Evolutionary conservation across 257 asterid genomes (phyloP).

Genomic region (Cruciata laevipes): DNA sequence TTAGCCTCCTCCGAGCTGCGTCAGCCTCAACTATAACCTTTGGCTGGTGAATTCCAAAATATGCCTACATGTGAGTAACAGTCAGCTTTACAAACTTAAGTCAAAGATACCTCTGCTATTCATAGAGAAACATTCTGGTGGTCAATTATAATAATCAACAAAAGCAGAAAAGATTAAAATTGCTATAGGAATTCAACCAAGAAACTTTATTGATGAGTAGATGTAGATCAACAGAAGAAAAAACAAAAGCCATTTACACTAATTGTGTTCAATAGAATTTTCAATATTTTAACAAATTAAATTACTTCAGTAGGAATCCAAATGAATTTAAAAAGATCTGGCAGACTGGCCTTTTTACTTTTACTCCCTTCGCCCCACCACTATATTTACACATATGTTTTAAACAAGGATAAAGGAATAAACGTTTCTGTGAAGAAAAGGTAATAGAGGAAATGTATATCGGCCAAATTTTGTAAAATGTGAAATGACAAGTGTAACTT

Average conservation of each 20-base stretch:
- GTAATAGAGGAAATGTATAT: neutral
- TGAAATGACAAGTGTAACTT: neutral
- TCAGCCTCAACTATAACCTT: constrained; percentile 60
- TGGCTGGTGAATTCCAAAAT: constrained; percentile 88
- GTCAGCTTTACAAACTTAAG: neutral
- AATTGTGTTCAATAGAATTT: neutral
- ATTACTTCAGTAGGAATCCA: neutral
- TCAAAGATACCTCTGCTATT: neutral
- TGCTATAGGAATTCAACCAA: neutral
- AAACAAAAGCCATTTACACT: neutral
- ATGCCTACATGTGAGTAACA: constrained; percentile 50
- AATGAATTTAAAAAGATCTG: neutral
- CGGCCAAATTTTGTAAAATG: too few relatives aligned
- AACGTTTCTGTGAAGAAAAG: neutral
- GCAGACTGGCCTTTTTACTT: neutral
- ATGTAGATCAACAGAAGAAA: neutral
- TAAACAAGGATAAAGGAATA: neutral
- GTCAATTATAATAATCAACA: neutral
- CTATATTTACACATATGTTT: neutral
- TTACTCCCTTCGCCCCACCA: neutral
- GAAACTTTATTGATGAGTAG: neutral
- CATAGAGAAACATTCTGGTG: neutral
- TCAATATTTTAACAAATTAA: too few relatives aligned
- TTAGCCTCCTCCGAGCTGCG: constrained; percentile 87
- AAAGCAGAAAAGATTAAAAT: neutral